phyloP scores from a whole-genome alignment of 140 eudicot species.

The Bidens hawaiensis region DNA sequence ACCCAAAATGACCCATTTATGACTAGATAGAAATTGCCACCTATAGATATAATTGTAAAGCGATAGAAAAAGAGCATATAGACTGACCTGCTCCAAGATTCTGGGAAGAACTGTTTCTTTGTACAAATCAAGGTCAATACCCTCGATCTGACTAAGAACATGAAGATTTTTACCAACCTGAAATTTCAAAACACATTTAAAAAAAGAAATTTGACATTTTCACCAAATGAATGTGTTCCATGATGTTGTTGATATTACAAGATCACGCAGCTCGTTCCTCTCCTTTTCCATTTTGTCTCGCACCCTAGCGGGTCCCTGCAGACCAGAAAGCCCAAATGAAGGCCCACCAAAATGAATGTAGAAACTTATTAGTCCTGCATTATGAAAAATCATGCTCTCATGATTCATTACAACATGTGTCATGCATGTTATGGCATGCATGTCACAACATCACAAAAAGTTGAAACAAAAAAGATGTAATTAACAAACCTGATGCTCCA shows the following conservation, averaged over 20 bases:
- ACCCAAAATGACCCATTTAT: neutral
- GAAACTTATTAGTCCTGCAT: slow-evolving; percentile 89
- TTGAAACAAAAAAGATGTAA: slow-evolving; percentile 15
- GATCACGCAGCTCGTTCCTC: slow-evolving; percentile 98
- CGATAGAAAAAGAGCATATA: neutral
- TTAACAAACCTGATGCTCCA: slow-evolving; percentile 88
- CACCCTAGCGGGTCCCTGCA: slow-evolving; percentile 96
- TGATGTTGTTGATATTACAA: slow-evolving; percentile 49
- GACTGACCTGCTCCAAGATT: slow-evolving; percentile 86
- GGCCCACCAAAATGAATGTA: slow-evolving; percentile 95
- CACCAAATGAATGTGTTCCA: slow-evolving; percentile 28
- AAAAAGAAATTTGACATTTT: slow-evolving; percentile 8
- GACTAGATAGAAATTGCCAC: too few species aligned
- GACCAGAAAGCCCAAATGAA: slow-evolving; percentile 95
- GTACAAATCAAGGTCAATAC: slow-evolving; percentile 93
- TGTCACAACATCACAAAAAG: slow-evolving; percentile 24
- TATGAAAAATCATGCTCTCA: slow-evolving; percentile 87
- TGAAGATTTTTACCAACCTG: slow-evolving; percentile 99
- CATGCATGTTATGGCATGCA: slow-evolving; percentile 63
- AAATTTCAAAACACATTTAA: slow-evolving; percentile 22
- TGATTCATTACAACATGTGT: slow-evolving; percentile 60
- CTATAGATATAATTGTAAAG: slow-evolving; percentile 4
- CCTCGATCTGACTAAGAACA: slow-evolving; percentile 97
- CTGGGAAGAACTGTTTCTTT: slow-evolving; percentile 92
- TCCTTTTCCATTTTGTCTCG: slow-evolving; percentile 91